Percentiles rank a stretch among this genome's conserved stretches.
These are phyloP conservation scores for Piper betle DNA, from an alignment of 164 flowering plant genomes.

Conservation along the genomic window DNA sequence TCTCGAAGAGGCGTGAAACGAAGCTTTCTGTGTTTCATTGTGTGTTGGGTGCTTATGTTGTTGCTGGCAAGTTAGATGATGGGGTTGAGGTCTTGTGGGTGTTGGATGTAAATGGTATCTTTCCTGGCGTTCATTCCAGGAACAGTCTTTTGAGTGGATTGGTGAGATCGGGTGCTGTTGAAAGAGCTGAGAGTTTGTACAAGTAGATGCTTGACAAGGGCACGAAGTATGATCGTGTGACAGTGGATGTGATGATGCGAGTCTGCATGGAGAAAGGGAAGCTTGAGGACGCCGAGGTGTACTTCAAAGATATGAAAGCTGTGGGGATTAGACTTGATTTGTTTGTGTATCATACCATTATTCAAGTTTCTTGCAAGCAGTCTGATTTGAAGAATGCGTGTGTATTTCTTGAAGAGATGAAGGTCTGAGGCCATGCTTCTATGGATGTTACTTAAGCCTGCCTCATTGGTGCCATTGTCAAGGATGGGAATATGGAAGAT, in stretches of 20 bases:
- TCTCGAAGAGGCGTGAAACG: constrained; percentile 22
- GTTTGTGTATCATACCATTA: constrained; percentile 20
- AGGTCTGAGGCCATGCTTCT: constrained; percentile 43
- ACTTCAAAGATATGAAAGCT: constrained; percentile 33
- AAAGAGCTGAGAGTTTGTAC: constrained; percentile 24
- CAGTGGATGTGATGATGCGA: constrained; percentile 37
- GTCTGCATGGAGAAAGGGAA: constrained; percentile 43
- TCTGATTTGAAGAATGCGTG: constrained; percentile 27
- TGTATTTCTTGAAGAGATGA: constrained; percentile 60
- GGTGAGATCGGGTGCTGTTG: constrained; percentile 27
- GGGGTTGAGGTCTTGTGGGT: constrained; percentile 34
- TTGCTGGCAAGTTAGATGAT: constrained; percentile 21
- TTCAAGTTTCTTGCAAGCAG: constrained; percentile 40
- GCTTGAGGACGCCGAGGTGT: constrained; percentile 33
- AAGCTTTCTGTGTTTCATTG: constrained; percentile 24
- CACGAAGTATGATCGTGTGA: constrained; percentile 24
- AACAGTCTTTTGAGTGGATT: constrained; percentile 31
- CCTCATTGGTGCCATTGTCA: constrained; percentile 48
- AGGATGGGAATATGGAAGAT: constrained; percentile 40
- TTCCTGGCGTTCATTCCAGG: constrained; percentile 17
- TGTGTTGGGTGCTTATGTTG: constrained; percentile 35
- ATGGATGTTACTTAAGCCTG: constrained; percentile 27
- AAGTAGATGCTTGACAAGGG: constrained; percentile 27
- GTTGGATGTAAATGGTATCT: constrained; percentile 22
- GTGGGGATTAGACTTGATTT: constrained; percentile 35